Evolutionary conservation across 2,329 filamentous ascomycete genomes (phyloP).

Genomic region (Hymenoscyphus repandus): DNA sequence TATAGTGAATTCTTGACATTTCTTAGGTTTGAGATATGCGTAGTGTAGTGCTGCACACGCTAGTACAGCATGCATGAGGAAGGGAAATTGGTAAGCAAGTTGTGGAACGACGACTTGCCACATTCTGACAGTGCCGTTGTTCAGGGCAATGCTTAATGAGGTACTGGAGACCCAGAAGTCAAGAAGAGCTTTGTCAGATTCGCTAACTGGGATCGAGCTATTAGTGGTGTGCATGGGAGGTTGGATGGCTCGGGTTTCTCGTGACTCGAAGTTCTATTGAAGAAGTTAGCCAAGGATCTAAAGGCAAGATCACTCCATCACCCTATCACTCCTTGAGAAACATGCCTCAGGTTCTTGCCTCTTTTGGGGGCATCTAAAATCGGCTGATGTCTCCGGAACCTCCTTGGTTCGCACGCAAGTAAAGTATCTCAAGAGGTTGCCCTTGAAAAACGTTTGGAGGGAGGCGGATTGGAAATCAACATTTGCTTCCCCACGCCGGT

Average conservation of each 20-base stretch:
- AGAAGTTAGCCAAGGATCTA: too few relatives aligned
- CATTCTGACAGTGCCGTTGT: slow-evolving; percentile 13
- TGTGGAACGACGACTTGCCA: slow-evolving; percentile 33
- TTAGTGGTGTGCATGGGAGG: neutral
- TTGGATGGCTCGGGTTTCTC: too few relatives aligned
- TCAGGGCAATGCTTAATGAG: slow-evolving; percentile 16
- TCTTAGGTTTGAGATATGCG: slow-evolving; percentile 5
- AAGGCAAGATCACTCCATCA: neutral
- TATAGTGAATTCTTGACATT: slow-evolving; percentile 6
- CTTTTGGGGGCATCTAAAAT: neutral
- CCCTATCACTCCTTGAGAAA: neutral
- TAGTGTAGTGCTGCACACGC: slow-evolving; percentile 22
- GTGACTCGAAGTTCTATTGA: too few relatives aligned
- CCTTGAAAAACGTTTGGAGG: slow-evolving; percentile 29
- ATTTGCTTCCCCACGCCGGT: slow-evolving; percentile 8
- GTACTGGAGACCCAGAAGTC: slow-evolving; percentile 23
- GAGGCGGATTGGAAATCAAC: slow-evolving; percentile 19
- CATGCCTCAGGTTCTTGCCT: neutral
- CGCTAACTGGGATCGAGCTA: neutral
- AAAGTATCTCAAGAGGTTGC: slow-evolving; percentile 27
- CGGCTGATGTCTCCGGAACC: neutral
- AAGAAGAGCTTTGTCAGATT: slow-evolving; percentile 5
- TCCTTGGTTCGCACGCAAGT: slow-evolving; percentile 2
- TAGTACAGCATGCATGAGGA: slow-evolving; percentile 38
- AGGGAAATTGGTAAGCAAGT: slow-evolving; percentile 31